Evolutionary conservation across 345 rosid species (phyloP), one percentile per base, ranked within the genome.

Genomic region (Eutrema yunnanense): DNA sequence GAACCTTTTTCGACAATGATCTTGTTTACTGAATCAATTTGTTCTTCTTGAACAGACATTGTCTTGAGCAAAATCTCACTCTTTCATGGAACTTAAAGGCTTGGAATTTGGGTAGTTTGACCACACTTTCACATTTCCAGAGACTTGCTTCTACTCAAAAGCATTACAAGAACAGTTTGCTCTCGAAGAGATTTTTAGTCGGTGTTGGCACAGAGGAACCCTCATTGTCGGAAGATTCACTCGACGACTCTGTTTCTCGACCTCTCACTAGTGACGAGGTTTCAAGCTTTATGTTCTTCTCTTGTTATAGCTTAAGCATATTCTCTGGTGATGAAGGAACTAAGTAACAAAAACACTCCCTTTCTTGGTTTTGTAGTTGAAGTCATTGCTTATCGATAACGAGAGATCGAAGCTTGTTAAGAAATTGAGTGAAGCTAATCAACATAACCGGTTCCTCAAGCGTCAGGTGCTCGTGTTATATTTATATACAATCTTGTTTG

Each of bases 381-480:
- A 82, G 73, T 71, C 84, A 48, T 74, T 94, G 64, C 84, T 89
- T 22, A 81, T 80, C 34, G 96, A 89, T 79, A 78, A 88, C 9
- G 92, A 89, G 61, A 91, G 98, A 80, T 73, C 79, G 16, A 89
- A 78, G 75, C 97, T 94, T 40, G 71, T 74, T 19, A 86, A 65
- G 60, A 94, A 88, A 70, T 74, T 88, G 50, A 91, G 97, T 83
- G 97, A 94, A 90, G 98, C 98, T 63, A 89, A 91, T 83, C 98
- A 94, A 77, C 97, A 89, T 46, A 89, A 88, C 73, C 84, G 97
- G 51, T 80, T 82, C 70, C 87, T 94, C 61, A 94, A 85, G 77
- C 87, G 97, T 33, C 95, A 86, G 96, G 98, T 93, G 62, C 37
- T 72, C 53, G 43, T 29, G 2, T 75, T 32, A 62, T 74, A 43